Evolutionary conservation across 768 basidiomycete species (phyloP), one percentile per base, ranked within the genome.

Genomic region (Coprinopsis cinerea): DNA sequence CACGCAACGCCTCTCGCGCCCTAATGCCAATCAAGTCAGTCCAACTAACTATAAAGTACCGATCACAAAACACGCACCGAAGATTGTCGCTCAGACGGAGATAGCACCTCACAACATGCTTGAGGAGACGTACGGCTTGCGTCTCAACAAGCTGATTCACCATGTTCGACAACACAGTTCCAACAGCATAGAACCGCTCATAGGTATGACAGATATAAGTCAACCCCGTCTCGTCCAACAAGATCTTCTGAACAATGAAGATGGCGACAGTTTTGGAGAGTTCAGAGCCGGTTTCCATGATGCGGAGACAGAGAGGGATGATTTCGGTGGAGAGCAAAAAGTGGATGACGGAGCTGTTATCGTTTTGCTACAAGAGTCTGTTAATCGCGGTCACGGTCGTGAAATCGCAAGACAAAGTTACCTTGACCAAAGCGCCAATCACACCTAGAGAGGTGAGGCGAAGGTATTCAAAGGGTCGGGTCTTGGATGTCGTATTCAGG

Each of bases 201-300:
- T 99, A 99, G n/a, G 96, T 99, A 68, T 99, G 96, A 60, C 96
- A 98, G 61, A 98, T 99, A 67, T 99, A 99, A 14, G 92, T 94
- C 52, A 99, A 71, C 17, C 96, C 96, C 2, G 95, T 92, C 67
- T 99, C 96, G 65, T 99, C 96, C 47, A 98, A 77, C 14, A 99
- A 77, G 52, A 92, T 91, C 70, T 99, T 99, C 67, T 99, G 96
- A 2, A 99, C 96, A 61, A 99, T 99, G 69, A 99, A 99, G 61
- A 99, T 99, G 36, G 96, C 96, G 39, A 99, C 96, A 0, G 96
- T 99, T 71, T 99, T 99, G 51, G 90, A 92, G 15, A 99, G 81
- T 60, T 99, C 96, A 2, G 94, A 96, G 36, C 96, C 96, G 2
- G 96, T 97, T 68, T 99, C 96, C 96, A 99, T 99, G 67, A 99